Evolutionary conservation across 1,284 basidiomycete genomes (phyloP).

Genomic region (Violaceomyces palustris): DNA sequence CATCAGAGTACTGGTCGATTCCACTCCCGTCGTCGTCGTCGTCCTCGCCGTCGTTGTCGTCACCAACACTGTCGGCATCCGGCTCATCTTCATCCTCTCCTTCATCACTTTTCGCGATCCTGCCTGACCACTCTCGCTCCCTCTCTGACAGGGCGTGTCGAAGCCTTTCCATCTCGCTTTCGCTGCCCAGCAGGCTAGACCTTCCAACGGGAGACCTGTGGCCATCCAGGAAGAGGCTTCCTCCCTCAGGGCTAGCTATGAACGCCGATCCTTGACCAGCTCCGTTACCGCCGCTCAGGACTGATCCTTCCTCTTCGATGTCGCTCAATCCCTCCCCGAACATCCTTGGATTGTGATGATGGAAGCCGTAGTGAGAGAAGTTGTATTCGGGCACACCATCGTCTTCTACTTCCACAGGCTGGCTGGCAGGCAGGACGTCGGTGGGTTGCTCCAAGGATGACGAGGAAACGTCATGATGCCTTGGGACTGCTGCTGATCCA

Average conservation of each 20-base stretch:
- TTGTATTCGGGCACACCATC: no score
- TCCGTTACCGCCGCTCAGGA: conserved; percentile 16
- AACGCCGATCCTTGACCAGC: conserved; percentile 6
- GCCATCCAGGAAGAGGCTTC: neutral
- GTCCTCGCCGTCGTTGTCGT: no score
- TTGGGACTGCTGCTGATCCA: conserved; percentile 6
- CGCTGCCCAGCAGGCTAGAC: no score
- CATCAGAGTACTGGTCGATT: no score
- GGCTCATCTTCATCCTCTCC: no score
- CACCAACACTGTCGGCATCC: no score
- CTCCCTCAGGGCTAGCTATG: conserved; percentile 3
- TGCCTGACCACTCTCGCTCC: conserved; percentile 17
- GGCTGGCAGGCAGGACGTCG: conserved; percentile 24
- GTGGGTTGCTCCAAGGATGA: conserved; percentile 3
- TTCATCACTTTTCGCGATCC: no score
- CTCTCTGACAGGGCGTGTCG: conserved; percentile 21
- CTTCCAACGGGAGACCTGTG: no score
- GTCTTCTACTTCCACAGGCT: no score
- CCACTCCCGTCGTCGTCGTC: no score
- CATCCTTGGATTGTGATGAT: conserved; percentile 9
- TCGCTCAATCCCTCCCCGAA: conserved; percentile 36
- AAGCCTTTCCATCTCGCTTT: conserved; percentile 18
- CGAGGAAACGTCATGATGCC: conserved; percentile 12
- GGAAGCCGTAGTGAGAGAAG: conserved; percentile 21
- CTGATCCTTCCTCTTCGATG: conserved; percentile 39